Evolutionary conservation across 768 basidiomycete species (phyloP), one percentile per base, ranked within the genome.

Genomic region (Hypsizygus marmoreus): DNA sequence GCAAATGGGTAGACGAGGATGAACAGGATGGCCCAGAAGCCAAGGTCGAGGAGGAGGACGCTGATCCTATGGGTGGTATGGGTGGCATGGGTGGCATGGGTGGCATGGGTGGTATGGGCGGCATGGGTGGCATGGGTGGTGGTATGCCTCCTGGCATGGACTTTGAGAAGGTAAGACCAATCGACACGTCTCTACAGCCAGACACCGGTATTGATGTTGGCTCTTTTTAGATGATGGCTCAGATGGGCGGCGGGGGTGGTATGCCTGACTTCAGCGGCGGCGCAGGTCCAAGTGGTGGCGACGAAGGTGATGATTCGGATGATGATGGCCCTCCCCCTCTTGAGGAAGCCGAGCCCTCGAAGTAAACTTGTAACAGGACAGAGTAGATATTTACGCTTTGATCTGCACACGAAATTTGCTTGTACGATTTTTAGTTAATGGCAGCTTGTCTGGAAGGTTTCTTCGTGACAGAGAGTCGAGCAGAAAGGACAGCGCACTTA

Each of bases 1-100:
- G 75, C 54, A 95, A 90, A 72, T 97, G 94, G 94, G 87, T 88
- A 31, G 95, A 97, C 60, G 95, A 97, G 72, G 95, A 97, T 62
- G 95, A 98, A 64, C 95, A 97, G 70, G 88, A 90, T 30, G 87
- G 75, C 40, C 47, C 71, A n/a, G 63, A 67, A 2, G 76, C 73
- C 8, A 80, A 84, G 2, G 71, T 69, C 12, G 68, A 73, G 44
- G 73, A 71, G 61, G 67, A 69, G 33, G 79, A 75, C 0, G 70
- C 79, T 68, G 71, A 72, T 32, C 79, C 76, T 0, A 79, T 81
- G 76, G 74, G 71, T 3, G 81, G 80, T 1, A 80, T 80, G 73
- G 69, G 69, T 59, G 73, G 75, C 49, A 80, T 81, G 73, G 73
- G 72, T 56, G 74, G 69, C 53, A 68, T 74, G 64, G 64, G 60